phyloP scores from a whole-genome alignment of 1,139 yeast species.

The Taphrina pruni region DNA sequence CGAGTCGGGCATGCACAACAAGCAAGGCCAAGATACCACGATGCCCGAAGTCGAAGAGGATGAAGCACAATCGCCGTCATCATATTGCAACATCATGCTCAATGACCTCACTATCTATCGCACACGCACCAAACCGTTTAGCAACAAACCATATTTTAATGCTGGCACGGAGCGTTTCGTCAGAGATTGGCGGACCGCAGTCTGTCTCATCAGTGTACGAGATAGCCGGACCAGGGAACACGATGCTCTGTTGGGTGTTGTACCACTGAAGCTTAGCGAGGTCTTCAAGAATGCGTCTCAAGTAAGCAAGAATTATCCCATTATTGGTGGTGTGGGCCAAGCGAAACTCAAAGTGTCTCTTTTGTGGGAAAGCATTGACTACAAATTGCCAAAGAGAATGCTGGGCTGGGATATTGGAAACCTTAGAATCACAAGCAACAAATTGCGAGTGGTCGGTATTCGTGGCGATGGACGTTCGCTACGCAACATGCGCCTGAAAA shows the following conservation, averaged over 20 bases:
- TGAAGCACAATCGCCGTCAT: slow-evolving; percentile 34
- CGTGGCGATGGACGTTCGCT: slow-evolving; percentile 14
- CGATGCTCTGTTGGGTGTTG: slow-evolving; percentile 41
- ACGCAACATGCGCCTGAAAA: slow-evolving; percentile 11
- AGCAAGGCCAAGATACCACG: slow-evolving; percentile 25
- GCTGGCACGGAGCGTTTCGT: slow-evolving; percentile 41
- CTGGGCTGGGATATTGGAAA: slow-evolving; percentile 41
- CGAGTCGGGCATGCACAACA: slow-evolving; percentile 13
- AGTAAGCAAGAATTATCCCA: slow-evolving; percentile 37
- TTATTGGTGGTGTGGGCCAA: slow-evolving; percentile 40
- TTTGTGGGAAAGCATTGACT: slow-evolving; percentile 32
- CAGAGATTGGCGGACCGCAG: slow-evolving; percentile 39
- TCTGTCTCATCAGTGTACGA: slow-evolving; percentile 25
- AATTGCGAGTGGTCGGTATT: not conserved
- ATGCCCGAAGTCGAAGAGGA: slow-evolving; percentile 35
- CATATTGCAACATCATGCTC: slow-evolving; percentile 37
- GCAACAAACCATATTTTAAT: slow-evolving; percentile 39
- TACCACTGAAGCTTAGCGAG: slow-evolving; percentile 31
- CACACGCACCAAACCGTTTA: slow-evolving; percentile 40
- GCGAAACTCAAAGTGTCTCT: slow-evolving; percentile 35
- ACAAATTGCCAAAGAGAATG: slow-evolving; percentile 17
- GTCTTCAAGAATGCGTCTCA: slow-evolving; percentile 38
- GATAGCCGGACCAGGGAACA: slow-evolving; percentile 39
- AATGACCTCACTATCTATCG: slow-evolving; percentile 30
- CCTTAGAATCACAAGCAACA: slow-evolving; percentile 13